Base-by-base conservation (phyloP, 192 early-diverging fungal species). In the Coemansia sp. region DNA sequence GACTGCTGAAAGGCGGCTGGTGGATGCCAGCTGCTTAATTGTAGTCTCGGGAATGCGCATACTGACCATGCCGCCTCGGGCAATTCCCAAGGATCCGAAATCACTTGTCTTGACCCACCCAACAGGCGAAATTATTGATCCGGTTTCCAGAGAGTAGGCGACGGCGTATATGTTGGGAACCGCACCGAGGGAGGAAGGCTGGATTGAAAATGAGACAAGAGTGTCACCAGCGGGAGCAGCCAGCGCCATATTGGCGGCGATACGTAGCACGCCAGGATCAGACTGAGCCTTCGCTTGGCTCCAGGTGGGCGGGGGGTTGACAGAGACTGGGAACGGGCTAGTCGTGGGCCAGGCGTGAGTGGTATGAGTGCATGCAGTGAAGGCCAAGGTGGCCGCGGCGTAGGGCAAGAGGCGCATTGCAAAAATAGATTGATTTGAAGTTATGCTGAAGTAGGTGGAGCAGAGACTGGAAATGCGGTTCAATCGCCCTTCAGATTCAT, bases 31-130 rank as follows among this genome's bases (percentile, higher is more conserved):
- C 4, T 16, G 34, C 6, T 52, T 36, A 14, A 68, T 35, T 38
- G 33, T 10, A 34, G 56, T 9, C 6, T 28, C 43, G 14, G 65
- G 58, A 14, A 67, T 67, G 39, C 65, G 65, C 31, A 67, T 56
- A 25, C 65, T 67, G 39, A 67, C 65, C 65, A 67, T 67, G 12
- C 65, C 65, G n/a, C 65, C 65, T 34, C 36, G 60, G 12, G 10
- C 21, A 23, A 67, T 21, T n/a, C 65, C 65, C n/a, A 67, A 25
- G 3, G 56, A 12, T 7, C 14, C 20, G 25, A 53, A 36, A 14
- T 67, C 52, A 10, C 26, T 57, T 2, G 43, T 25, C 8, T 26
- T 60, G 41, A 52, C 45, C 16, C 23, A 42, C 1, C 65, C 65
- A n/a, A 67, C 45, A 25, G 65, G 65, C 25, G 57, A n/a, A 50